phyloP scores from a whole-genome alignment of 2,329 filamentous ascomycete species.

The Pyrenophora tritici-repentis region DNA sequence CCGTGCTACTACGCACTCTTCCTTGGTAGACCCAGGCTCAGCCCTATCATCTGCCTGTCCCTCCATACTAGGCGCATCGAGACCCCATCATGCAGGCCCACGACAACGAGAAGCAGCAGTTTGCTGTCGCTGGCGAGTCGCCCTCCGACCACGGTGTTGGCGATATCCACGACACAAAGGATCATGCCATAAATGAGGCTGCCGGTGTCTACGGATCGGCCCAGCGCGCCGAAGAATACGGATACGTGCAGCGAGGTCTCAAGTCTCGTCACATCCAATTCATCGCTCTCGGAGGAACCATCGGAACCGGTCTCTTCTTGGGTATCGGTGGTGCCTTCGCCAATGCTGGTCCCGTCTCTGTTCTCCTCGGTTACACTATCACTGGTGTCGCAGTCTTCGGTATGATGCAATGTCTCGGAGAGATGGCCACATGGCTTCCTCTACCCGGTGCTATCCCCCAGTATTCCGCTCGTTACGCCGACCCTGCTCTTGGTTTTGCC shows the following conservation, averaged over 20 bases:
- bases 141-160: slow-evolving; percentile 28
- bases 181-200: slow-evolving; percentile 51
- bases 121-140: slow-evolving; percentile 21
- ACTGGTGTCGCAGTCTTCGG: slow-evolving; percentile 43
- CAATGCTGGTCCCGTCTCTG: slow-evolving; percentile 41
- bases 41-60: neutral
- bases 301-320: slow-evolving; percentile 48
- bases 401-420: slow-evolving; percentile 52
- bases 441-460: slow-evolving; percentile 46
- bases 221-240: slow-evolving; percentile 46
- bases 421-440: slow-evolving; percentile 51
- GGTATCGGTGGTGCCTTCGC: slow-evolving; percentile 43
- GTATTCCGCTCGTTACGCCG: slow-evolving; percentile 50
- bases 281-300: slow-evolving; percentile 64
- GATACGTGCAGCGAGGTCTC: slow-evolving; percentile 35
- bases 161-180: slow-evolving; percentile 32
- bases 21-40: neutral
- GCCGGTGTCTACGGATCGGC: slow-evolving; percentile 59
- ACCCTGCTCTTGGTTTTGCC: slow-evolving; percentile 49
- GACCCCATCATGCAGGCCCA: slow-evolving; percentile 28
- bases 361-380: slow-evolving; percentile 45
- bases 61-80: neutral
- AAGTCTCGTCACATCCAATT: slow-evolving; percentile 63
- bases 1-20: slow-evolving; percentile 10
- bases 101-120: slow-evolving; percentile 35